phyloP scores from a whole-genome alignment of 257 asterid genomes.

The Primulina huaijiensis region DNA sequence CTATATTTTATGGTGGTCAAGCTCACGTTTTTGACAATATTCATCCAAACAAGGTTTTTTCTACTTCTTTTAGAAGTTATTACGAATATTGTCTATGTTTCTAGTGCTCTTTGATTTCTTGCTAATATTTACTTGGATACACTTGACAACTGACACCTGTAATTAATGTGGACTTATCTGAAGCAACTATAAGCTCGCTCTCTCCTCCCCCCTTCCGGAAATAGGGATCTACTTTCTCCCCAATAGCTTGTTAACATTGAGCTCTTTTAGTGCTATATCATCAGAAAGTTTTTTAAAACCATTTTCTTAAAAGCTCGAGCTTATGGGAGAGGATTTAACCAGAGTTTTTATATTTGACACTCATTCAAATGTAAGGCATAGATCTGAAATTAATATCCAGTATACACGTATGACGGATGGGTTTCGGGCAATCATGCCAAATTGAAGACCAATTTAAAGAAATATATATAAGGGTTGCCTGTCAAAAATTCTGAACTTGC shows the following conservation, averaged over 20 bases:
- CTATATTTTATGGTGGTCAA: slow-evolving; percentile 92
- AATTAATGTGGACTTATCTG: neutral
- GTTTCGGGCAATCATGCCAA: neutral
- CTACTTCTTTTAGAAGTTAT: slow-evolving; percentile 14
- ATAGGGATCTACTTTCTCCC: neutral
- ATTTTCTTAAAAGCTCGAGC: neutral
- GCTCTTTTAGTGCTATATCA: neutral
- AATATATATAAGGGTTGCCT: neutral
- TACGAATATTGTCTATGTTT: neutral
- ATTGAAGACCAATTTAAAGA: neutral
- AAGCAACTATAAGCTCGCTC: neutral
- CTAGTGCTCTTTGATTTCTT: neutral
- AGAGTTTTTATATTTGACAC: neutral
- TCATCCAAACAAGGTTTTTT: slow-evolving; percentile 74
- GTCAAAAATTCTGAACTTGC: neutral
- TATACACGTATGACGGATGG: neutral
- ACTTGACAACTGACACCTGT: neutral
- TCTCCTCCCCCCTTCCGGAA: neutral
- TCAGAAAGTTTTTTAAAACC: neutral
- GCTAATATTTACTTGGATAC: neutral
- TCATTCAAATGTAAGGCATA: neutral
- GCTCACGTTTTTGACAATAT: slow-evolving; percentile 91
- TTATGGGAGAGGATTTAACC: neutral
- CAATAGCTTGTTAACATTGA: neutral
- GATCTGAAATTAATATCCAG: neutral